A percentile compares a stretch with the other conserved stretches of the same genome.
Conservation (phyloP, 768 basidiomycete species). For the Podaxis sp. region DNA sequence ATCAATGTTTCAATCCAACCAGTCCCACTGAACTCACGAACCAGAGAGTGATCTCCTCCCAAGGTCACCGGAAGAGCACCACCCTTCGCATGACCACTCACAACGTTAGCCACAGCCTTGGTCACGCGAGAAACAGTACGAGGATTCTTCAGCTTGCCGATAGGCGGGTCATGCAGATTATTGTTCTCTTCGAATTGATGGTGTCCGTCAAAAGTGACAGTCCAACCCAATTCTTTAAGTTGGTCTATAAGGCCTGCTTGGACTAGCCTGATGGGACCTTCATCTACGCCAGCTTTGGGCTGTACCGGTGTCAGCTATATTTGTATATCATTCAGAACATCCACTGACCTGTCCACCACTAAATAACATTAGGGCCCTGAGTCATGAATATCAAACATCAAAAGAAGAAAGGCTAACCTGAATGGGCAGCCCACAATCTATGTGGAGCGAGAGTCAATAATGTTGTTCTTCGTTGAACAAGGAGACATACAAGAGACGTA, state of each 20-base stretch:
- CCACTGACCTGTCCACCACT: constrained; percentile 64
- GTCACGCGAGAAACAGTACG: constrained; percentile 80
- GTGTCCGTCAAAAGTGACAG: constrained; percentile 85
- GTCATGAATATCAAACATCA: constrained; percentile 7
- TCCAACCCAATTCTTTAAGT: constrained; percentile 78
- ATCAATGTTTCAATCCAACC: not conserved
- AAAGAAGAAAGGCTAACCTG: constrained; percentile 52
- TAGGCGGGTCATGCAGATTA: constrained; percentile 64
- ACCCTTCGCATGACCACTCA: constrained; percentile 70
- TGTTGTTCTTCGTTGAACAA: not conserved
- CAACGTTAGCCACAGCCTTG: constrained; percentile 69
- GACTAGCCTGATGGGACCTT: constrained; percentile 85
- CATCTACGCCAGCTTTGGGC: constrained; percentile 79
- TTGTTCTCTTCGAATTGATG: constrained; percentile 81
- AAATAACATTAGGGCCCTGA: constrained; percentile 11
- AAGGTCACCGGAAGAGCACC: constrained; percentile 86
- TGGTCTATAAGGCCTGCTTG: constrained; percentile 81
- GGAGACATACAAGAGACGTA: constrained; percentile 35
- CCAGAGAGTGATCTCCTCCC: constrained; percentile 95
- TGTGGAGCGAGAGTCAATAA: constrained; percentile 12
- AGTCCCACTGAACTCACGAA: constrained; percentile 28
- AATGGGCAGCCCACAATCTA: constrained; percentile 96
- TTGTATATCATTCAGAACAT: not conserved
- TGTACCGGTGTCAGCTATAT: constrained; percentile 25
- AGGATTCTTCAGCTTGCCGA: constrained; percentile 89